Evolutionary conservation across 768 basidiomycete genomes (phyloP).

Genomic region (Chalciporus sphaerocephalus): DNA sequence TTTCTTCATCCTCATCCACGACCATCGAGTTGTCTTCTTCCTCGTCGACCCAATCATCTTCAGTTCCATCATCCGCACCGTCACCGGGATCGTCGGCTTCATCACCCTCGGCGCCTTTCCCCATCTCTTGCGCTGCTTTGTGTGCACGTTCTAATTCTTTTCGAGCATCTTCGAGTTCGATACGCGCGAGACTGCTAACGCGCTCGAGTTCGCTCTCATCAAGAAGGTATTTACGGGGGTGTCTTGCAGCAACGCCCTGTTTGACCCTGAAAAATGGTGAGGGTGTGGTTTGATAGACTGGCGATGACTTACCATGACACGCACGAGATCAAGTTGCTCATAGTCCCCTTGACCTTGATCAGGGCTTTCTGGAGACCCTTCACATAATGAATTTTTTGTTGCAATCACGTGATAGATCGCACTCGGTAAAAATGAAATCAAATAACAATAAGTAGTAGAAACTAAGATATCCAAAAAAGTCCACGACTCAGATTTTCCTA

Average conservation of each 20-base stretch:
- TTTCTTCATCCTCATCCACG: constrained; percentile 38
- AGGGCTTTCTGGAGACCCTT: background rate
- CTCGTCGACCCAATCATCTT: constrained; percentile 75
- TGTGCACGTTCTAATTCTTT: constrained; percentile 80
- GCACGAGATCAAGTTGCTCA: constrained; percentile 75
- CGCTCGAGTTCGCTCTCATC: constrained; percentile 88
- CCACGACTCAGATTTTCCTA: constrained; percentile 29
- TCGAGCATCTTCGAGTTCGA: constrained; percentile 87
- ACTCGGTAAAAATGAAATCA: background rate
- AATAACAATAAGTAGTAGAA: constrained; percentile 20
- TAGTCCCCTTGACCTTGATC: constrained; percentile 27
- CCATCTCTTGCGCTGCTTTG: constrained; percentile 69
- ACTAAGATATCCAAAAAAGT: background rate
- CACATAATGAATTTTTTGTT: constrained; percentile 6
- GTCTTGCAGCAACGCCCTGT: constrained; percentile 65
- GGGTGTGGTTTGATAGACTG: background rate
- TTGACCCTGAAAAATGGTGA: constrained; percentile 53
- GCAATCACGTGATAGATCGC: constrained; percentile 15
- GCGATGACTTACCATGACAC: constrained; percentile 47
- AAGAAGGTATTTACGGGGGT: constrained; percentile 85
- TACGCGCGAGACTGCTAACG: constrained; percentile 80
- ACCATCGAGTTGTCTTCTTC: constrained; percentile 62
- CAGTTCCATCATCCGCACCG: constrained; percentile 39
- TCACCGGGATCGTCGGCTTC: constrained; percentile 56
- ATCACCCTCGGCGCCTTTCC: constrained; percentile 57